Percentiles rank a stretch among this genome's conserved stretches.
phyloP scores from a whole-genome alignment of 2,329 filamentous ascomycete genomes.

The Diaporthe sp. region DNA sequence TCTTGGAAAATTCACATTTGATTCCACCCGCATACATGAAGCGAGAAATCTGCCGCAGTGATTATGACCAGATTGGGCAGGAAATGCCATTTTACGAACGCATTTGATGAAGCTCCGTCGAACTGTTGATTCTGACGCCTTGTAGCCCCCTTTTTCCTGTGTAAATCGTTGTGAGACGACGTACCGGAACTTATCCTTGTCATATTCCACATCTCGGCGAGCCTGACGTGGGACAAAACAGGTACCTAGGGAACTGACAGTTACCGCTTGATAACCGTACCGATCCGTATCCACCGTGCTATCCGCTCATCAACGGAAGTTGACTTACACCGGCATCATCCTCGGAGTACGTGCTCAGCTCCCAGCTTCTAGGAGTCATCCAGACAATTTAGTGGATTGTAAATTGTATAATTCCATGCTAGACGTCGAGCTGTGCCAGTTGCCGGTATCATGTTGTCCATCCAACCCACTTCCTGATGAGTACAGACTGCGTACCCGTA shows the following conservation, averaged over 20 bases:
- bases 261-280: background rate
- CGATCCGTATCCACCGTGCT: background rate
- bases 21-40: background rate
- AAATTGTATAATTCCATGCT: too few species aligned
- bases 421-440: background rate
- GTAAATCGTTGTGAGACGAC: background rate
- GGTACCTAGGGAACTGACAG: background rate
- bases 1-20: too few species aligned
- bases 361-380: background rate
- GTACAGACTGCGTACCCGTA: background rate
- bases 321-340: background rate
- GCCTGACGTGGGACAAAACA: too few species aligned
- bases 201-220: too few species aligned
- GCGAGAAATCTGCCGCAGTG: background rate
- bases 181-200: too few species aligned
- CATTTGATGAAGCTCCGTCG: background rate
- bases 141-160: accelerated
- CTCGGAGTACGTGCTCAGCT: background rate
- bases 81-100: background rate
- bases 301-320: background rate
- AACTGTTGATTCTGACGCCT: background rate
- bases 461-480: background rate
- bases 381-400: background rate
- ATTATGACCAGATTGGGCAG: background rate
- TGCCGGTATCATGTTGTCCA: background rate